phyloP scores from a whole-genome alignment of 306 rosid genomes.

The Echinosophora koreensis region DNA sequence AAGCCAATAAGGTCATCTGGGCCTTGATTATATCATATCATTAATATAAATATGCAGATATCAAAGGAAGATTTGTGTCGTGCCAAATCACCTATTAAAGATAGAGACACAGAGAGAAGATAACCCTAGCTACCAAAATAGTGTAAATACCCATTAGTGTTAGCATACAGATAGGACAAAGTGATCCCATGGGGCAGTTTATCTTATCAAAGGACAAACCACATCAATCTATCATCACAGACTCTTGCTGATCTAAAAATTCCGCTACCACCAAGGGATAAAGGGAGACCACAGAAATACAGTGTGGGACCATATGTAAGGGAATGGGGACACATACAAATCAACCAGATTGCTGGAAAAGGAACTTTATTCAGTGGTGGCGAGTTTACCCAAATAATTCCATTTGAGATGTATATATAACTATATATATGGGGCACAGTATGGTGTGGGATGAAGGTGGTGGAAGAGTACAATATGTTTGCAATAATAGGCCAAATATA shows the following conservation, averaged over 20 bases:
- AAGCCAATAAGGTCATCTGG: conserved; percentile 3
- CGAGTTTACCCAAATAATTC: conserved; percentile 67
- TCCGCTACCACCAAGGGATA: conserved; percentile 35
- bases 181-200: not conserved
- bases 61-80: conserved; percentile 42
- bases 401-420: conserved; percentile 52
- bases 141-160: not conserved
- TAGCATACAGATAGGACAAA: conserved; percentile 34
- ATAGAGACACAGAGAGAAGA: conserved; percentile 28
- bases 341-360: conserved; percentile 59
- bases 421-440: conserved; percentile 44
- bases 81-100: conserved; percentile 9
- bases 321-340: conserved; percentile 60
- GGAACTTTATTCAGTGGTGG: conserved; percentile 55
- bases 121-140: not conserved
- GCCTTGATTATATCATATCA: not conserved
- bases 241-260: not conserved
- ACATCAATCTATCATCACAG: conserved; percentile 17
- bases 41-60: conserved; percentile 13
- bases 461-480: conserved; percentile 25
- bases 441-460: no score
- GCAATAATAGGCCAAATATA: conserved; percentile 44
- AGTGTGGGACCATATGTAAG: conserved; percentile 60
- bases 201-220: conserved; percentile 8
- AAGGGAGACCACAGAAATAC: conserved; percentile 47